A percentile compares a stretch with the other conserved stretches of the same genome.
phyloP scores from a whole-genome alignment of 2,329 filamentous ascomycete species.

The Anthostomella pinea region DNA sequence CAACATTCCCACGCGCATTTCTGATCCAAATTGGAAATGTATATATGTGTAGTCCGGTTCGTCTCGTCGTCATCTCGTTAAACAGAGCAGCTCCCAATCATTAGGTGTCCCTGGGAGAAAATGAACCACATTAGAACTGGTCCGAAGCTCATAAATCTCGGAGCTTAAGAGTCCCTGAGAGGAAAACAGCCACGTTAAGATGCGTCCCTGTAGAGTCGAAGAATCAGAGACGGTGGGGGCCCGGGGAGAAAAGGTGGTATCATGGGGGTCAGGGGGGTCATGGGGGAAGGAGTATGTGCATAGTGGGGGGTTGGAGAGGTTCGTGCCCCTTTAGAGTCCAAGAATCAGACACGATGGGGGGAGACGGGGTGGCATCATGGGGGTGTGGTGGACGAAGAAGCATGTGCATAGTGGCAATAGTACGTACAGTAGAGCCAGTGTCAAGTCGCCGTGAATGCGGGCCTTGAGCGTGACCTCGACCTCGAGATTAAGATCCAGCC shows the following conservation, averaged over 20 bases:
- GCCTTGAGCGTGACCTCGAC: conserved; percentile 83
- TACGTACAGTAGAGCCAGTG: conserved; percentile 62
- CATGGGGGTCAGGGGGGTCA: not conserved
- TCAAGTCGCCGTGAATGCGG: conserved; percentile 79
- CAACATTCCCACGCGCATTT: too few relatives aligned
- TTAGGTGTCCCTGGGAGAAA: too few relatives aligned
- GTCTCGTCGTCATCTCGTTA: too few relatives aligned
- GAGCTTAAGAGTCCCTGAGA: conserved; percentile 11
- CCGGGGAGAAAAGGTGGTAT: not conserved
- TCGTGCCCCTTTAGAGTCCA: not conserved
- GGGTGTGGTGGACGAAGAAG: not conserved
- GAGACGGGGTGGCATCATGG: not conserved
- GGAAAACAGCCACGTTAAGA: conserved; percentile 13
- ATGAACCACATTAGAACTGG: too few relatives aligned
- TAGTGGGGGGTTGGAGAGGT: not conserved
- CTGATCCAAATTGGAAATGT: too few relatives aligned
- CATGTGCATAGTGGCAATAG: conserved; percentile 2
- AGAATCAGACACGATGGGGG: not conserved
- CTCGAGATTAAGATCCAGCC: conserved; percentile 76
- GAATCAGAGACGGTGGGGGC: conserved; percentile 14
- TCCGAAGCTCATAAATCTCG: not conserved
- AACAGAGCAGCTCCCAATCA: too few relatives aligned
- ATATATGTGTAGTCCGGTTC: too few relatives aligned
- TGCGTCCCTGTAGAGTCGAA: conserved; percentile 13
- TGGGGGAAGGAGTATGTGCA: not conserved